A percentile compares a stretch with the other conserved stretches of the same genome.
phyloP scores from a whole-genome alignment of 768 basidiomycete species.

The Glaciozyma martinii region DNA sequence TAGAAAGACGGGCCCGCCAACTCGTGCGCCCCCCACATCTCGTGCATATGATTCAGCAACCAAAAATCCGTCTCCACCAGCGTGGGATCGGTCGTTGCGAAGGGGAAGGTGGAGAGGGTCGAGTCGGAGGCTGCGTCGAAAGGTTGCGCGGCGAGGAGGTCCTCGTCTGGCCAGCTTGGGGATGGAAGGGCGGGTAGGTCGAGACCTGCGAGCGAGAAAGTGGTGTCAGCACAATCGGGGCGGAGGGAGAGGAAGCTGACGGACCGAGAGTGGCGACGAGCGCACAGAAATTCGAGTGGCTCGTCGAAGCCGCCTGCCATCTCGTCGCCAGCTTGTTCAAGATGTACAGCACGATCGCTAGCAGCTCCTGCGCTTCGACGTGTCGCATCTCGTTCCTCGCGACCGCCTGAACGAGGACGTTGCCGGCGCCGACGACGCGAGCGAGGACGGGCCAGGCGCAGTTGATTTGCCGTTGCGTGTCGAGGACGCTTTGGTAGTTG shows the following conservation, averaged over 20 bases:
- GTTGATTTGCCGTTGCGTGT: not conserved
- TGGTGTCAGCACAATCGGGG: not conserved
- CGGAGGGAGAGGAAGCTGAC: not conserved
- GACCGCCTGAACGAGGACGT: constrained; percentile 1
- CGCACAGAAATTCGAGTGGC: not conserved
- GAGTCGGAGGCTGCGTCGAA: not conserved
- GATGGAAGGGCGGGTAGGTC: not conserved
- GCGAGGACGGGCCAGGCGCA: constrained; percentile 6
- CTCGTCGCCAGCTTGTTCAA: not conserved
- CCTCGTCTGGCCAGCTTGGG: not conserved
- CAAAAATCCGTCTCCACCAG: not conserved
- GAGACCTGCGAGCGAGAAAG: not conserved
- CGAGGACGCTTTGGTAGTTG: not conserved
- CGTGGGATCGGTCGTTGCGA: not conserved
- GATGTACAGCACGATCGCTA: constrained; percentile 2
- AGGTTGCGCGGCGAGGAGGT: not conserved
- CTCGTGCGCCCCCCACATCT: not conserved
- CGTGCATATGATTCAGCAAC: not conserved
- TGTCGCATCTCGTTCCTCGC: constrained; percentile 1
- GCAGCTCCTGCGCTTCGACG: not conserved
- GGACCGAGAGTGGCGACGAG: not conserved
- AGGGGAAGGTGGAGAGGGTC: not conserved
- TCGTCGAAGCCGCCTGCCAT: not conserved
- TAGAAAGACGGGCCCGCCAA: not conserved
- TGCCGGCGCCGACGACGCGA: constrained; percentile 4